Base-by-base conservation (phyloP, 176 grass and related monocot genomes). In the Aegilops sharonensis region DNA sequence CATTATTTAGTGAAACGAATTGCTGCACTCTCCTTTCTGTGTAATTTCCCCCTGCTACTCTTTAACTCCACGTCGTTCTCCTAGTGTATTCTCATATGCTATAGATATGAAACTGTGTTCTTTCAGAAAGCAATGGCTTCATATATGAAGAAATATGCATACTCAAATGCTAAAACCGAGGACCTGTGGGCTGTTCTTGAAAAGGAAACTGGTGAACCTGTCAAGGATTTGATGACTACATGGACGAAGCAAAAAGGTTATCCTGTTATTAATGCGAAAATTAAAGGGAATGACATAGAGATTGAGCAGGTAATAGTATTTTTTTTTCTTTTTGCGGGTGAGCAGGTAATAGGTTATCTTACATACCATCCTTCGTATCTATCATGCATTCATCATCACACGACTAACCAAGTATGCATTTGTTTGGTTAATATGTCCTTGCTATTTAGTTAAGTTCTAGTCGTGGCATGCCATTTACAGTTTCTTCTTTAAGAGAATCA, bases 161-260 rank as follows among this genome's bases (percentile, higher is more conserved):
- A 91, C 83, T 89, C 91, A 81, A 98, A 95, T 89, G 95, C 95
- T 82, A 98, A 90, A 90, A 98, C 95, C 40, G 93, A 98, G 77
- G 93, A 98, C 71, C 77, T 98, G 6, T 98, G 95, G 95, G 95
- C 87, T 79, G 95, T 93, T 75, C 83, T 98, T 86, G 93, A 98
- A 91, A 87, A 98, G 79, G 88, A 92, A 76, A 85, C 95, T 52
- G 89, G 93, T 42, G 93, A 98, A 90, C 91, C 93, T 62, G 82
- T 95, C 72, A 95, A 89, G 86, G 82, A 89, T 65, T 78, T 98
- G 75, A 95, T 98, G 96, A 89, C 61, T 69, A 78, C 87, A 27
- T 98, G 95, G 95, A 98, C 95, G 63, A 98, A 98, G 90, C 93
- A 95, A 84, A 72, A 95, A 88, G 96, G 96, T 10, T 98, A 93